phyloP scores from a whole-genome alignment of 257 asterid species.

The Jacaranda copaia region DNA sequence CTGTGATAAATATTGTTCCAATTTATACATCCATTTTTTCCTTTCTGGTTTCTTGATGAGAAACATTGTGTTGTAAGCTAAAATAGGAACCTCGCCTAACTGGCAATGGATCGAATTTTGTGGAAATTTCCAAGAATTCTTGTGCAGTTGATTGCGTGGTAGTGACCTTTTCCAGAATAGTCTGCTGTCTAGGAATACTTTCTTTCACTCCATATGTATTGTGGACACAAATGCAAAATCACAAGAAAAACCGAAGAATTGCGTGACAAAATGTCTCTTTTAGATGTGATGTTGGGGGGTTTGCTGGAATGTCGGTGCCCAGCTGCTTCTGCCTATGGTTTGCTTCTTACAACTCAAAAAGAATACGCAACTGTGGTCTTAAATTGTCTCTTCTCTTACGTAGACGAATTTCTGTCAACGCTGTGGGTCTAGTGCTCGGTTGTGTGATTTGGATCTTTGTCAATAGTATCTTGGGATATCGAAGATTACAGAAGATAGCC shows the following conservation, averaged over 20 bases:
- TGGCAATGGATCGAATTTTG: not conserved
- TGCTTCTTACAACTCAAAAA: constrained; percentile 7
- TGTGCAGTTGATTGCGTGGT: not conserved
- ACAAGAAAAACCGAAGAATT: not conserved
- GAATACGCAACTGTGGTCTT: not conserved
- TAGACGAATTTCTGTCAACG: too few relatives aligned
- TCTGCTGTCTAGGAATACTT: not conserved
- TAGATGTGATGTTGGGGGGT: not conserved
- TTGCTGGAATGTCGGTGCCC: not conserved
- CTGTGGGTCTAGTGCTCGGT: too few relatives aligned
- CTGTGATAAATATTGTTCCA: not conserved
- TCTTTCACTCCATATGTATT: not conserved
- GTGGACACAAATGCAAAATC: not conserved
- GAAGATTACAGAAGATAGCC: too few relatives aligned
- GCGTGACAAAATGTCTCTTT: constrained; percentile 16
- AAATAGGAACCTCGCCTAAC: constrained; percentile 2
- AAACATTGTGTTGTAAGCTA: too few relatives aligned
- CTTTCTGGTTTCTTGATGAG: too few relatives aligned
- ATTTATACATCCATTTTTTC: too few relatives aligned
- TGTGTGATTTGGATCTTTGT: too few relatives aligned
- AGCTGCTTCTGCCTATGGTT: not conserved
- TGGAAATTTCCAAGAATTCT: not conserved
- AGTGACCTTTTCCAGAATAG: not conserved
- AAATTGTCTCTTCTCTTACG: too few relatives aligned
- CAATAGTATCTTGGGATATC: too few relatives aligned